Percentiles rank a stretch among this genome's conserved stretches.
Conservation (phyloP, 2,329 filamentous ascomycete genomes). For the Penicillium griseofulvum region DNA sequence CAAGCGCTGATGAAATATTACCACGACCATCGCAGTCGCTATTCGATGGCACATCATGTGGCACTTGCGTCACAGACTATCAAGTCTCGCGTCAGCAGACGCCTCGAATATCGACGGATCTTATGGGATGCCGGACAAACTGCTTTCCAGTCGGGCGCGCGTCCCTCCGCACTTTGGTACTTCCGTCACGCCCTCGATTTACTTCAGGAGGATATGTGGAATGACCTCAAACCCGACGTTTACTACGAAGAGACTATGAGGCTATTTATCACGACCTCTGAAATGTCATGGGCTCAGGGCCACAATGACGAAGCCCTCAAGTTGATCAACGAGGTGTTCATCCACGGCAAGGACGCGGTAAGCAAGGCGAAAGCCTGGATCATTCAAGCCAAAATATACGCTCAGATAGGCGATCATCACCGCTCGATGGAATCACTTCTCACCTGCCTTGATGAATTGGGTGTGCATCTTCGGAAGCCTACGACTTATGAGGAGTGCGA, state of each 20-base stretch:
- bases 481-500: conserved; percentile 77
- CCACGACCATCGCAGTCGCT: conserved; percentile 61
- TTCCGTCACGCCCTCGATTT: conserved; percentile 73
- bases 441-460: conserved; percentile 68
- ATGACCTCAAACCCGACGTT: conserved; percentile 65
- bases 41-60: conserved; percentile 76
- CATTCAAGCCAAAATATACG: conserved; percentile 74
- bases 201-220: conserved; percentile 79
- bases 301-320: conserved; percentile 65
- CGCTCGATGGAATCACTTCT: conserved; percentile 69
- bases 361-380: conserved; percentile 85
- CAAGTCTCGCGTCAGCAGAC: conserved; percentile 59
- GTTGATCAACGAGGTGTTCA: conserved; percentile 68
- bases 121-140: conserved; percentile 75
- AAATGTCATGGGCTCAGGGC: conserved; percentile 77
- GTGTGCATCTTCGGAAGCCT: conserved; percentile 62
- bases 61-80: conserved; percentile 75
- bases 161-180: conserved; percentile 77
- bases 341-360: conserved; percentile 65
- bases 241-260: conserved; percentile 83
- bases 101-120: conserved; percentile 69
- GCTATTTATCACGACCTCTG: conserved; percentile 73
- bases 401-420: conserved; percentile 68
- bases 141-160: conserved; percentile 77
- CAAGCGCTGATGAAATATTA: conserved; percentile 74